phyloP scores from a whole-genome alignment of 1,139 yeast species.

The Blastobotrys illinoisensis region DNA sequence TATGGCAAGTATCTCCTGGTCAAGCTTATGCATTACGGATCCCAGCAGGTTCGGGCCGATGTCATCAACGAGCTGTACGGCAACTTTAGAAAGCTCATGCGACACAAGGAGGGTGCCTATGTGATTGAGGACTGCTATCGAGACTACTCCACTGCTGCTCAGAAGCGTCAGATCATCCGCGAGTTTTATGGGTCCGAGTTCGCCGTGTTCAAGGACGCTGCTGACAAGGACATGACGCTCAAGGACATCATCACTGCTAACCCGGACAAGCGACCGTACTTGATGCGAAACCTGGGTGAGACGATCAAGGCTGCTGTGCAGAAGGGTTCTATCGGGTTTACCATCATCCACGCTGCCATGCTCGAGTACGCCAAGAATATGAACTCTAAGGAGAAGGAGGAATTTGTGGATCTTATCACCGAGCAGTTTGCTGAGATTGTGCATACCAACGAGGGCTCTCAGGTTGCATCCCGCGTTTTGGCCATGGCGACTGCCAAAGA shows the following conservation, averaged over 20 bases:
- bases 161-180: slow-evolving; percentile 83
- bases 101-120: slow-evolving; percentile 98
- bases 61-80: slow-evolving; percentile 87
- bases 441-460: slow-evolving; percentile 91
- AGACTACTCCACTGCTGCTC: slow-evolving; percentile 77
- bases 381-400: slow-evolving; percentile 63
- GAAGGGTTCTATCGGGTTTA: slow-evolving; percentile 95
- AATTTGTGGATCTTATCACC: slow-evolving; percentile 72
- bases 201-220: slow-evolving; percentile 80
- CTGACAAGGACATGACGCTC: slow-evolving; percentile 51
- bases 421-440: slow-evolving; percentile 94
- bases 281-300: slow-evolving; percentile 70
- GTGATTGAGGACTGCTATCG: slow-evolving; percentile 92
- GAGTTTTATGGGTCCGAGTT: slow-evolving; percentile 98
- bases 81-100: slow-evolving; percentile 82
- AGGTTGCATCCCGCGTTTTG: slow-evolving; percentile 75
- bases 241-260: slow-evolving; percentile 62
- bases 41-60: slow-evolving; percentile 66
- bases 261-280: slow-evolving; percentile 76
- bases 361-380: slow-evolving; percentile 75
- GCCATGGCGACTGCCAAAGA: slow-evolving; percentile 90
- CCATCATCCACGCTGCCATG: slow-evolving; percentile 95
- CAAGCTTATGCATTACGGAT: slow-evolving; percentile 87
- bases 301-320: slow-evolving; percentile 88
- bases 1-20: slow-evolving; percentile 90